Conservation (phyloP, 306 rosid genomes). For the Quercus variabilis region DNA sequence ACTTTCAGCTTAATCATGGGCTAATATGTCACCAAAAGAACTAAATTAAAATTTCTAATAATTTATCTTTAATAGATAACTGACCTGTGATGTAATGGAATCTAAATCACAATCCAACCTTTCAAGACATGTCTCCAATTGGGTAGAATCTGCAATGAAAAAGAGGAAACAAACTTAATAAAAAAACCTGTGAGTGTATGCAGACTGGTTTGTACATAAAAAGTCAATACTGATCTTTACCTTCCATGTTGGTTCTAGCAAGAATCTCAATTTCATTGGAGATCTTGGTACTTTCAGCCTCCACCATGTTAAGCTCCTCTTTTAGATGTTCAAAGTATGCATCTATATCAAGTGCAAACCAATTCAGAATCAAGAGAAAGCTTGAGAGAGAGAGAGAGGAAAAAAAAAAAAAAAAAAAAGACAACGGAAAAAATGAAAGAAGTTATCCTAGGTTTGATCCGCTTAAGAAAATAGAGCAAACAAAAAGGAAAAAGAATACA, state of each 20-base stretch:
- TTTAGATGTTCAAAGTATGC: slow-evolving; percentile 48
- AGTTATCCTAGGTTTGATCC: neutral
- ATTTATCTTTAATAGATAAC: slow-evolving; percentile 17
- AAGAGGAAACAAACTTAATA: neutral
- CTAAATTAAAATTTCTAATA: neutral
- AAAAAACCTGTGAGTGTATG: neutral
- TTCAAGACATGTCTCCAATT: slow-evolving; percentile 52
- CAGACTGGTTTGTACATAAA: neutral
- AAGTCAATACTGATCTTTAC: slow-evolving; percentile 22
- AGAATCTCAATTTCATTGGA: slow-evolving; percentile 54
- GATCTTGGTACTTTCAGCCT: slow-evolving; percentile 39
- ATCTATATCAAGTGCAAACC: slow-evolving; percentile 31
- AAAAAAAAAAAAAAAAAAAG: neutral
- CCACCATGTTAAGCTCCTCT: slow-evolving; percentile 47
- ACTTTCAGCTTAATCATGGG: neutral
- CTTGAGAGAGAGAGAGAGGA: fast-evolving
- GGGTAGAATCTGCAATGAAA: slow-evolving; percentile 44
- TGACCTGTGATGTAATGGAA: slow-evolving; percentile 50
- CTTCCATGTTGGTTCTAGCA: slow-evolving; percentile 34
- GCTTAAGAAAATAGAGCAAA: neutral
- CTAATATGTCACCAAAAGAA: neutral
- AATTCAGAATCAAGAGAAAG: neutral
- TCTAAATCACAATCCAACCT: slow-evolving; percentile 49
- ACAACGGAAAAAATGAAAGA: neutral
- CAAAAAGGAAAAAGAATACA: neutral